These are phyloP conservation scores for Quercus wislizeni DNA, from an alignment of 306 rosid genomes.

Conservation along the genomic window DNA sequence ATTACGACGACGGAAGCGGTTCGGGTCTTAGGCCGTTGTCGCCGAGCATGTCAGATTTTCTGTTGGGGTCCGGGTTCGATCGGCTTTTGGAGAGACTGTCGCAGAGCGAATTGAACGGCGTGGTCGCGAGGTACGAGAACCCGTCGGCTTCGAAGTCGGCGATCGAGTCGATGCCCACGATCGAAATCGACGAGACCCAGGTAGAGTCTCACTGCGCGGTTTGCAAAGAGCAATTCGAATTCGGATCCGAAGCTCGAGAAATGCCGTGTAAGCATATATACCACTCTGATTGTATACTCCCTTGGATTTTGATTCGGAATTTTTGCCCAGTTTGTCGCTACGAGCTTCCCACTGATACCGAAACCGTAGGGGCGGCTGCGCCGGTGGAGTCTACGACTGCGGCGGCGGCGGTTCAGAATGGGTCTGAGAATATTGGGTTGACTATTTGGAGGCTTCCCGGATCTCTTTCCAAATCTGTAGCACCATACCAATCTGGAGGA, in stretches of 20 bases:
- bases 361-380: background rate
- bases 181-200: constrained; percentile 44
- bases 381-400: constrained; percentile 1
- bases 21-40: constrained; percentile 80
- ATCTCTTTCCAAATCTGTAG: too few species aligned
- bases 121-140: constrained; percentile 53
- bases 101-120: constrained; percentile 63
- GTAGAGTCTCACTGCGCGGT: constrained; percentile 71
- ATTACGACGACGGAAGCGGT: constrained; percentile 68
- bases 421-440: constrained; percentile 56
- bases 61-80: constrained; percentile 78
- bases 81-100: constrained; percentile 73
- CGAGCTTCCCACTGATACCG: constrained; percentile 51
- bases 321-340: constrained; percentile 92
- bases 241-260: constrained; percentile 50
- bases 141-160: constrained; percentile 77
- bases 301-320: constrained; percentile 75
- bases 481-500: too few species aligned
- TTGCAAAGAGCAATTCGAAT: constrained; percentile 66
- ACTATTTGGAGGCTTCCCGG: constrained; percentile 91
- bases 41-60: constrained; percentile 73
- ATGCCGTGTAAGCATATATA: constrained; percentile 89
- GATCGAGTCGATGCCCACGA: constrained; percentile 67
- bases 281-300: constrained; percentile 75
- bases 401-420: constrained; percentile 41